phyloP scores from a whole-genome alignment of 495 filamentous ascomycete species.

The Tuber brumale region DNA sequence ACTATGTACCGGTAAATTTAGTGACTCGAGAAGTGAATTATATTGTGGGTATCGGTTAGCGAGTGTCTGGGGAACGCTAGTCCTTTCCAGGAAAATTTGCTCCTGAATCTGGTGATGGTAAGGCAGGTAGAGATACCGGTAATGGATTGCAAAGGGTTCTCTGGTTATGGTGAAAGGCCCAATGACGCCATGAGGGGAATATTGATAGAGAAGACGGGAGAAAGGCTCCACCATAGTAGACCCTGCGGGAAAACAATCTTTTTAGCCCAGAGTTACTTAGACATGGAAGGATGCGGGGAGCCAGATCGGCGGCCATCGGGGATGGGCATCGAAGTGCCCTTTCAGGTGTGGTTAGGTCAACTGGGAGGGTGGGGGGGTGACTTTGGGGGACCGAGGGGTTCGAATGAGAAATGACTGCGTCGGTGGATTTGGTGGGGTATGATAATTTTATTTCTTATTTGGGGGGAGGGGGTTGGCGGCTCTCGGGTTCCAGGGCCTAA shows the following conservation, averaged over 20 bases:
- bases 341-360: background rate
- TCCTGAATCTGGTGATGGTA: background rate
- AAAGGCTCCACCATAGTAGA: background rate
- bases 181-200: background rate
- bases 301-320: background rate
- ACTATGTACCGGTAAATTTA: too few relatives aligned
- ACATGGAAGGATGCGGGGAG: background rate
- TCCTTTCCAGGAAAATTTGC: background rate
- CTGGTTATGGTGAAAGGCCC: background rate
- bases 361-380: background rate
- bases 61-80: background rate
- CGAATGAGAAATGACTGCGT: background rate
- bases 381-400: background rate
- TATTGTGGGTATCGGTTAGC: background rate
- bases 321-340: background rate
- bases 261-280: background rate
- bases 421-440: background rate
- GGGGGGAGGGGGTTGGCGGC: background rate
- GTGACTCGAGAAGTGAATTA: background rate
- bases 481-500: background rate
- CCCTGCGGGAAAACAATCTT: background rate
- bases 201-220: background rate
- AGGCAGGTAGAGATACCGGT: background rate
- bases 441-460: background rate
- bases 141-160: background rate